These are phyloP conservation scores for Leavenworthia alabamica DNA, from an alignment of 345 rosid genomes.

Conservation along the genomic window DNA sequence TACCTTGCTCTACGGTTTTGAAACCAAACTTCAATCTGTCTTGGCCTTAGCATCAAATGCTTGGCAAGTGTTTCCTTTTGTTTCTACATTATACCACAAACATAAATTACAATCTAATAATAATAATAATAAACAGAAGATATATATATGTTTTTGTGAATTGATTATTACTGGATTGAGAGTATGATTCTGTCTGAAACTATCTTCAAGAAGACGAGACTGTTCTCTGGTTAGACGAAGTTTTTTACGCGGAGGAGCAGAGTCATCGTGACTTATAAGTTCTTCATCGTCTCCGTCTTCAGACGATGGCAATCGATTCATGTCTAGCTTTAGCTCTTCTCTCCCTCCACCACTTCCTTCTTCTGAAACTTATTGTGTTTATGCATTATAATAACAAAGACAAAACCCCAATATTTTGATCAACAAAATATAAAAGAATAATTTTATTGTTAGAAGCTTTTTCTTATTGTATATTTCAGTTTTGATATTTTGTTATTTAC, in stretches of 20 bases:
- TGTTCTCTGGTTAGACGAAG: conserved; percentile 91
- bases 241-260: conserved; percentile 72
- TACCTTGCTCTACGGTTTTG: conserved; percentile 99
- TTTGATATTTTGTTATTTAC: background rate
- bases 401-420: background rate
- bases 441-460: background rate
- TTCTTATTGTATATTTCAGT: background rate
- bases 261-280: conserved; percentile 38
- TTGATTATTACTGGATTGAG: conserved; percentile 60
- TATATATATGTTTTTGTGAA: background rate
- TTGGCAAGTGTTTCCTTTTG: conserved; percentile 83
- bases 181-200: conserved; percentile 85
- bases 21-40: conserved; percentile 99
- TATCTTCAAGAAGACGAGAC: conserved; percentile 91
- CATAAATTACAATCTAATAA: background rate
- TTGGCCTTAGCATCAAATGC: conserved; percentile 72
- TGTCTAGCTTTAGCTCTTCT: conserved; percentile 31
- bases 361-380: conserved; percentile 42
- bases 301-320: conserved; percentile 28
- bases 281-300: conserved; percentile 31
- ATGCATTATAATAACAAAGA: background rate
- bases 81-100: conserved; percentile 40
- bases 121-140: background rate
- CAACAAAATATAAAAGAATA: background rate
- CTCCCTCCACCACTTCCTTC: conserved; percentile 46